phyloP scores from a whole-genome alignment of 495 filamentous ascomycete species.

The Lasiosphaeria miniovina region DNA sequence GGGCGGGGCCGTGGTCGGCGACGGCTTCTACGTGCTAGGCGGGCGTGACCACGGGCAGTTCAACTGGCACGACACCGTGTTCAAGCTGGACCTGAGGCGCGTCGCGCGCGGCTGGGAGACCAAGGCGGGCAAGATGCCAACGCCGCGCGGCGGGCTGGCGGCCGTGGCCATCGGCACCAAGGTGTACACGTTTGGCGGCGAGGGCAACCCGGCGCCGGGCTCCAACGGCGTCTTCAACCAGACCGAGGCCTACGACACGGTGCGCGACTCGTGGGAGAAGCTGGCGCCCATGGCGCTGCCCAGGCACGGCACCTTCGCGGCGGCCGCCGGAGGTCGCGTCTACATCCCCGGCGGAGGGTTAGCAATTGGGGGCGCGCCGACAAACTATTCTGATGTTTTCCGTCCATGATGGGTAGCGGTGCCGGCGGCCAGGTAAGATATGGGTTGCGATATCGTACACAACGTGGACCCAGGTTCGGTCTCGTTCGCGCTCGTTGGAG shows the following conservation, averaged over 20 bases:
- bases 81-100: conserved; percentile 26
- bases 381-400: conserved; percentile 7
- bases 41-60: conserved; percentile 29
- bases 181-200: conserved; percentile 40
- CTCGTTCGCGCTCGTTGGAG: no score
- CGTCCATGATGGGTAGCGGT: background rate
- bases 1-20: conserved; percentile 29
- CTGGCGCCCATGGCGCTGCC: conserved; percentile 30
- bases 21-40: conserved; percentile 38
- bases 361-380: background rate
- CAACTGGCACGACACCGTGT: conserved; percentile 28
- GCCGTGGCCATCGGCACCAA: conserved; percentile 24
- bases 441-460: background rate
- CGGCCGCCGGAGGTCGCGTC: conserved; percentile 22
- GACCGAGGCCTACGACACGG: conserved; percentile 34
- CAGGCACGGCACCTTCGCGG: conserved; percentile 33
- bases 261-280: conserved; percentile 24
- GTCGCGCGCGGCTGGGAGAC: conserved; percentile 18
- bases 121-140: conserved; percentile 23
- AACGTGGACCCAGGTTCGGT: no score
- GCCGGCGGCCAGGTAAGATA: background rate
- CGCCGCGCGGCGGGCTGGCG: conserved; percentile 28
- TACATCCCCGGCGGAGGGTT: conserved; percentile 27
- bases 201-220: conserved; percentile 29
- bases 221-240: conserved; percentile 23